Percentiles rank a stretch among this genome's conserved stretches.
Conservation (phyloP, 140 eudicot genomes). For the Flaveria floridana region DNA sequence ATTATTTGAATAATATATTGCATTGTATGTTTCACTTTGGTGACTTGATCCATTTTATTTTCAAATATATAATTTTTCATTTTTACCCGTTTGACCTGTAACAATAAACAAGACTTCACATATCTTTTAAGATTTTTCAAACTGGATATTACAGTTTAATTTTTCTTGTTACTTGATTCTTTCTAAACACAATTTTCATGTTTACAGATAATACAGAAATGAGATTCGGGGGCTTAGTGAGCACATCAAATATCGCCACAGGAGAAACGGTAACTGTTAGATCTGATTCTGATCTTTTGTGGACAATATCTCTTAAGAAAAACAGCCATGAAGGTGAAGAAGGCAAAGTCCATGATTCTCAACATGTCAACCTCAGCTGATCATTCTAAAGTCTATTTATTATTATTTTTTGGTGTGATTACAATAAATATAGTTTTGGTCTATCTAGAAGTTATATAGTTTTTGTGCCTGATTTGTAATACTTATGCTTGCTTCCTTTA, state of each 20-base stretch:
- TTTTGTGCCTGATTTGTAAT: not conserved
- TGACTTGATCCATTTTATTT: not conserved
- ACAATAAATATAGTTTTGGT: not conserved
- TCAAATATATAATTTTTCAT: not conserved
- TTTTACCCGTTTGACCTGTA: not conserved
- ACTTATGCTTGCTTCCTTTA: not conserved
- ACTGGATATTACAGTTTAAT: not conserved
- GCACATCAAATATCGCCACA: constrained; percentile 79
- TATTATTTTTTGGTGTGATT: not conserved
- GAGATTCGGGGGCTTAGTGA: constrained; percentile 86
- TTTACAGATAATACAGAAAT: constrained; percentile 68
- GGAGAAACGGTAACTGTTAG: constrained; percentile 57
- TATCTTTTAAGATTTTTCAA: too few relatives aligned
- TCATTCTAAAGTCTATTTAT: not conserved
- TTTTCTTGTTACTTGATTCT: constrained; percentile 6
- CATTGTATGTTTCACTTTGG: not conserved
- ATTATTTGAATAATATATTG: not conserved
- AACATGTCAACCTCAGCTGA: not conserved
- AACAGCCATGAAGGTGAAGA: constrained; percentile 36
- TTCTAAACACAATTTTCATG: constrained; percentile 5
- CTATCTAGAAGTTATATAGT: not conserved
- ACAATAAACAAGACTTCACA: not conserved
- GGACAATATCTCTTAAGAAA: constrained; percentile 79
- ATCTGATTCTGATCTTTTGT: constrained; percentile 74
- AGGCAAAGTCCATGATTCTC: not conserved